Evolutionary conservation across 106 monocot species (phyloP).

Genomic region (Narthecium ossifragum): DNA sequence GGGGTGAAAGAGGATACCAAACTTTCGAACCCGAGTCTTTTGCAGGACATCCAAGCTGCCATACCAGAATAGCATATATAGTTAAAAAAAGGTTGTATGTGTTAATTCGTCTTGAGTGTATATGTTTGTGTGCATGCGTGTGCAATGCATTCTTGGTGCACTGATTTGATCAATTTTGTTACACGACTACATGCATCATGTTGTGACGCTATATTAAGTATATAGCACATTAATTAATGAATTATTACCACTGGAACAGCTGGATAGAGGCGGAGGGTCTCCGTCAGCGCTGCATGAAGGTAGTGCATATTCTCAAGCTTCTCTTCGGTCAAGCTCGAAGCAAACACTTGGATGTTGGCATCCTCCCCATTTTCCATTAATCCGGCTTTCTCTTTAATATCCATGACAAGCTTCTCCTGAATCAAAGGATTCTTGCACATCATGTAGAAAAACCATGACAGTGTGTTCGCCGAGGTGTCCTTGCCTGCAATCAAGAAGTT

Average conservation of each 20-base stretch:
- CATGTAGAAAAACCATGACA: slow-evolving; percentile 28
- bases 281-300: slow-evolving; percentile 44
- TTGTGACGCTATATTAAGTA: neutral
- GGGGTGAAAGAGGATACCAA: no score
- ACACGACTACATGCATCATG: neutral
- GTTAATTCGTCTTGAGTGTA: no score
- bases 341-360: slow-evolving; percentile 8
- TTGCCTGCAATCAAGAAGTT: slow-evolving; percentile 31
- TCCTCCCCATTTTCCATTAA: neutral
- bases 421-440: slow-evolving; percentile 13
- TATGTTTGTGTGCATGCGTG: no score
- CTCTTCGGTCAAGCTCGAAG: slow-evolving; percentile 22
- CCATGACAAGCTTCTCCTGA: slow-evolving; percentile 14
- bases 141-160: no score
- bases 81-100: no score
- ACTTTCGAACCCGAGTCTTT: no score
- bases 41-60: no score
- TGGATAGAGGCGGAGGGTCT: slow-evolving; percentile 55
- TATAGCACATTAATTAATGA: neutral
- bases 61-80: no score
- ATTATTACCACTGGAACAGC: slow-evolving; percentile 35
- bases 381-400: slow-evolving; percentile 15
- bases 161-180: no score
- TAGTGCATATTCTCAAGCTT: slow-evolving; percentile 43
- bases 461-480: slow-evolving; percentile 20